Conservation (phyloP, 129 eudicot species). For the Calendula officinalis region DNA sequence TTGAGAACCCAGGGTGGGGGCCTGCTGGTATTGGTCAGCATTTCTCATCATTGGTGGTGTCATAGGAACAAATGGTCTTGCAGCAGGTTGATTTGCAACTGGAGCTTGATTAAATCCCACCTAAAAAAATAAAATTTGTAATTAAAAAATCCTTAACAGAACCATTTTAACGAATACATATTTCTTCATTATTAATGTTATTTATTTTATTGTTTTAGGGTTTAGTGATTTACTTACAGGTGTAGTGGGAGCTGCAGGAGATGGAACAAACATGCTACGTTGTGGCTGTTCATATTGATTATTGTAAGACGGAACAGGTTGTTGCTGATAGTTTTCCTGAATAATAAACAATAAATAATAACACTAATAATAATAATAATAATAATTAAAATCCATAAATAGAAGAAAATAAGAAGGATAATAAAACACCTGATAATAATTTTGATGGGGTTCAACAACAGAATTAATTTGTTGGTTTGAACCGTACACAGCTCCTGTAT, state of each 20-base stretch:
- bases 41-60: constrained; percentile 61
- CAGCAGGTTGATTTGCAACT: constrained; percentile 47
- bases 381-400: too few species aligned
- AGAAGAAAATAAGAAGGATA: not conserved
- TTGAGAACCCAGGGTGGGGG: constrained; percentile 57
- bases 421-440: constrained; percentile 53
- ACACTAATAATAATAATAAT: too few species aligned
- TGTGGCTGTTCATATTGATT: constrained; percentile 29
- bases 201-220: not conserved
- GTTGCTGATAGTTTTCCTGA: constrained; percentile 48
- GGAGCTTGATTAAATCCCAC: constrained; percentile 51
- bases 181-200: not conserved
- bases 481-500: constrained; percentile 18
- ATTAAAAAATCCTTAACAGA: too few species aligned
- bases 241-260: constrained; percentile 46
- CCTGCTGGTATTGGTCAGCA: constrained; percentile 77
- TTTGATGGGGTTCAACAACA: constrained; percentile 41
- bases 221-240: constrained; percentile 32
- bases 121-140: too few species aligned
- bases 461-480: too few species aligned
- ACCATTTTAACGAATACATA: too few species aligned
- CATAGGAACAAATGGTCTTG: constrained; percentile 62
- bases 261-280: constrained; percentile 60
- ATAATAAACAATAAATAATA: too few species aligned
- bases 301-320: constrained; percentile 27